Base-by-base conservation (phyloP, 805 yeast genomes). In the Starmerella gropengiesseri region DNA sequence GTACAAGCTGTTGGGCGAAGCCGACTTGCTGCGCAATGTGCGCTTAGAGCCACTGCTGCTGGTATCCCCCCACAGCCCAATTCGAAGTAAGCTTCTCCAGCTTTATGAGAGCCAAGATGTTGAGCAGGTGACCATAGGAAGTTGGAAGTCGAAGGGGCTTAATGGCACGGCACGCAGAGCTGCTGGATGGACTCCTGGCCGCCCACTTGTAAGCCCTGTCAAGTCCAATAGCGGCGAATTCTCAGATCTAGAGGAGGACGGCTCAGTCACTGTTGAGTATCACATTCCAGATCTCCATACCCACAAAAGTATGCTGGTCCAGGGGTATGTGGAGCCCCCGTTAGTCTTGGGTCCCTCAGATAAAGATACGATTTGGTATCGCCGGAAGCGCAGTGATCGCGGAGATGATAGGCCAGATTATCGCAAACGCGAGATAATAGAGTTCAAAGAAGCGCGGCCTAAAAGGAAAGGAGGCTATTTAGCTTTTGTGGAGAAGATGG, bases 251-350 rank as follows among this genome's bases (percentile, higher is more conserved):
- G 64, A 70, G 16, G 62, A 66, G 2, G 64, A 68, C 42, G 38
- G 59, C 19, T 61, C 69, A 34, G 52, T 74, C 28, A 64, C 66
- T 22, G 62, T 75, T 2, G 66, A 66, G 37, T 89, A 79, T 55
- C 57, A 66, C 33, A 71, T 78, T 71, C 89, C 94, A 3, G 63
- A 68, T 2, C 65, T 64, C 29, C 67, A 62, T 12, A 51, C 43
- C 2, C 79, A 85, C 25, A 91, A 89, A 58, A 80, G 94, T 1
- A 81, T 91, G 81, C 65, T 89, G 18, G 60, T 89, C 49, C 81
- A 78, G 35, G 96, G 96, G 0, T 84, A 67, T 55, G 74, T 76
- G 46, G 71, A 85, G 5, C 79, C 77, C 46, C 63, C 64, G 27
- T 67, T 69, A 16, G 77, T 78, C 7, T 64, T 89, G 35, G 75